These are phyloP conservation scores for Camellia granthamiana DNA, from an alignment of 148 eudicot species.

Conservation along the genomic window DNA sequence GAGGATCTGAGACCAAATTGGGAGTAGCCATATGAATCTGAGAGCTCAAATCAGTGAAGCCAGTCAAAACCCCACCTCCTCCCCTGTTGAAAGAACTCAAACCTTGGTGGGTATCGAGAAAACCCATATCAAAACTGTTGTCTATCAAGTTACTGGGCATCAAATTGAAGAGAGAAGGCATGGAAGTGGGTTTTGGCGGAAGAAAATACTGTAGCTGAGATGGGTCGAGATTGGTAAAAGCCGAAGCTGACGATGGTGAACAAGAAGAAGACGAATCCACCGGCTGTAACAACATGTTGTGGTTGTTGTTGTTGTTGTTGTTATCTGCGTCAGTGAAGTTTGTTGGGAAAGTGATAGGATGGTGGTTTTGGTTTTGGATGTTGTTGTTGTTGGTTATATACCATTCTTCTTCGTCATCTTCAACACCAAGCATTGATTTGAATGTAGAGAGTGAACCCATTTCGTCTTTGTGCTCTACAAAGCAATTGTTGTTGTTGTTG, in stretches of 20 bases:
- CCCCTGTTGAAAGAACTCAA: slow-evolving; percentile 30
- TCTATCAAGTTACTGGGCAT: slow-evolving; percentile 33
- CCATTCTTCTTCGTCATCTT: slow-evolving; percentile 48
- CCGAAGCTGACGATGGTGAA: slow-evolving; percentile 59
- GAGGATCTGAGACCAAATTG: slow-evolving; percentile 38
- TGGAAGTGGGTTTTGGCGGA: slow-evolving; percentile 27
- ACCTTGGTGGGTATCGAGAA: slow-evolving; percentile 33
- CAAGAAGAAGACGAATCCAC: slow-evolving; percentile 81
- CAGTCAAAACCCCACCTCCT: slow-evolving; percentile 32
- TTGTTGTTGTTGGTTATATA: slow-evolving; percentile 25
- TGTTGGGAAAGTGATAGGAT: slow-evolving; percentile 30
- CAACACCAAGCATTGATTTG: slow-evolving; percentile 66
- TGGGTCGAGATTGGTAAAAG: slow-evolving; percentile 51
- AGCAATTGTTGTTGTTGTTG: slow-evolving; percentile 9
- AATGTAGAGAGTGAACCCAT: slow-evolving; percentile 39
- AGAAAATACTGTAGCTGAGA: slow-evolving; percentile 42
- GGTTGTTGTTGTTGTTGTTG: neutral
- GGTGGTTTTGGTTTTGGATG: slow-evolving; percentile 8
- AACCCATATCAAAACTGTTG: slow-evolving; percentile 40
- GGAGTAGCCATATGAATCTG: slow-evolving; percentile 42
- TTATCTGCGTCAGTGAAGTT: slow-evolving; percentile 32
- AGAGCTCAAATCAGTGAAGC: slow-evolving; percentile 46
- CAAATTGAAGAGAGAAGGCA: slow-evolving; percentile 12
- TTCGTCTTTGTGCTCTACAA: slow-evolving; percentile 27
- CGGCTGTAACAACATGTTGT: slow-evolving; percentile 32